Conservation (phyloP, 805 yeast species). For the Wickerhamomyces ciferrii region DNA sequence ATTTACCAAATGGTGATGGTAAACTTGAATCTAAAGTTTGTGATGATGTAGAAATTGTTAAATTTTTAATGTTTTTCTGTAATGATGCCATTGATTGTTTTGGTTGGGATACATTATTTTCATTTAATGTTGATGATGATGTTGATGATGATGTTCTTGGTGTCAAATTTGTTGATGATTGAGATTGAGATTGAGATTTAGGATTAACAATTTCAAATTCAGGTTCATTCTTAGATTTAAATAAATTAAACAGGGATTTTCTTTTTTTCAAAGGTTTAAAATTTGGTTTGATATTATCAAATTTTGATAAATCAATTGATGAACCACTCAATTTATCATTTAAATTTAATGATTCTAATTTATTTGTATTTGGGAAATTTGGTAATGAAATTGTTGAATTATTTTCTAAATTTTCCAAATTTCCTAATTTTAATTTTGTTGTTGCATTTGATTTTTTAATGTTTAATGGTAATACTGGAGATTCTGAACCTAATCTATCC, state of each 20-base stretch:
- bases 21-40: slow-evolving; percentile 4
- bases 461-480: slow-evolving; percentile 4
- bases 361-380: slow-evolving; percentile 5
- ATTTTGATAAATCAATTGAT: slow-evolving; percentile 6
- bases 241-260: slow-evolving; percentile 19
- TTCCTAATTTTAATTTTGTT: background rate
- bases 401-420: background rate
- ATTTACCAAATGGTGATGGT: slow-evolving; percentile 6
- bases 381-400: slow-evolving; percentile 12
- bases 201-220: slow-evolving; percentile 17
- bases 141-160: background rate
- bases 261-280: slow-evolving; percentile 12
- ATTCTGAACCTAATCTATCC: slow-evolving; percentile 1
- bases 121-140: background rate
- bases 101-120: background rate
- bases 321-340: slow-evolving; percentile 7
- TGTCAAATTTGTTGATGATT: too few relatives aligned
- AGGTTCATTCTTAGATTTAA: slow-evolving; percentile 15
- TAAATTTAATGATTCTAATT: slow-evolving; percentile 3
- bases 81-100: slow-evolving; percentile 6
- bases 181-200: background rate
- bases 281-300: slow-evolving; percentile 4
- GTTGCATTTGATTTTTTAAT: background rate
- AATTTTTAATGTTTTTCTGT: slow-evolving; percentile 7
- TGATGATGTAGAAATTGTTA: slow-evolving; percentile 2